Conservation (phyloP, 2,329 filamentous ascomycete species). For the Cryoendolithus antarcticus region DNA sequence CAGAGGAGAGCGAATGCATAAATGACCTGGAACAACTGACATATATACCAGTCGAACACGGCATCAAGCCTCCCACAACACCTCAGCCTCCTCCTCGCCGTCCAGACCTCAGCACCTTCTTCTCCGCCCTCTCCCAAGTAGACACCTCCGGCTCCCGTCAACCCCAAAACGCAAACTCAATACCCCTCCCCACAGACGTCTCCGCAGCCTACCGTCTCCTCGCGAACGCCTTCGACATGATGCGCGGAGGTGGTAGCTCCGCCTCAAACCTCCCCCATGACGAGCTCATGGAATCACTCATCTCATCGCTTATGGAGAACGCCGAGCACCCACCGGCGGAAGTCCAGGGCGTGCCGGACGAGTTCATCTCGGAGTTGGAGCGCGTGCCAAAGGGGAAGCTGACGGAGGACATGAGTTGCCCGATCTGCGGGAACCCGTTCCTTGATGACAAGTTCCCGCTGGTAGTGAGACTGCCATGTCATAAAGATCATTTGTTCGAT, state of each 20-base stretch:
- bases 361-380: slow-evolving; percentile 48
- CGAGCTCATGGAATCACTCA: slow-evolving; percentile 42
- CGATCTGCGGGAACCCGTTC: slow-evolving; percentile 50
- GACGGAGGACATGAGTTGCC: slow-evolving; percentile 41
- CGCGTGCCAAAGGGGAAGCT: slow-evolving; percentile 45
- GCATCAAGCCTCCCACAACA: slow-evolving; percentile 28
- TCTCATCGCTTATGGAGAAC: slow-evolving; percentile 40
- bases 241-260: slow-evolving; percentile 29
- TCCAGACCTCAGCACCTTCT: slow-evolving; percentile 54
- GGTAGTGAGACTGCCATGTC: slow-evolving; percentile 50
- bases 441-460: slow-evolving; percentile 46
- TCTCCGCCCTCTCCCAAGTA: slow-evolving; percentile 47
- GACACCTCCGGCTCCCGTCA: slow-evolving; percentile 39
- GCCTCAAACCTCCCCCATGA: slow-evolving; percentile 9
- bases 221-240: slow-evolving; percentile 48
- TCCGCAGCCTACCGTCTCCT: slow-evolving; percentile 47
- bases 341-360: slow-evolving; percentile 49
- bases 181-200: slow-evolving; percentile 49
- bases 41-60: slow-evolving; percentile 33
- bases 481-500: slow-evolving; percentile 50
- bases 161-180: slow-evolving; percentile 42
- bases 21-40: too few relatives aligned
- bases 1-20: too few relatives aligned
- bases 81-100: slow-evolving; percentile 33
- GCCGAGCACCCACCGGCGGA: slow-evolving; percentile 50